These are phyloP conservation scores for Porpolomopsis calyptriformis DNA, from an alignment of 768 basidiomycete species.

Conservation along the genomic window DNA sequence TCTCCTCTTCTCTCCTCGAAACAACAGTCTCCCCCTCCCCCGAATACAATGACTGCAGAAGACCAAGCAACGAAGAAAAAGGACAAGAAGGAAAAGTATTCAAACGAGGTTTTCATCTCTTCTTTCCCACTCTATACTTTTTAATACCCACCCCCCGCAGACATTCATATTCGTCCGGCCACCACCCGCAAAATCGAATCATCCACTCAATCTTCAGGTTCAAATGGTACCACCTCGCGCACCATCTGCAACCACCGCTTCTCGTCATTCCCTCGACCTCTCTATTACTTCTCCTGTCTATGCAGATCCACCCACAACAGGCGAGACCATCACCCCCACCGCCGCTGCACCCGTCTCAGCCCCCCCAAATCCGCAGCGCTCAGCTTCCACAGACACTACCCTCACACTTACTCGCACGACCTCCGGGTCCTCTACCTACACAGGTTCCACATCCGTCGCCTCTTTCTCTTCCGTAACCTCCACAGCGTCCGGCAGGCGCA, in stretches of 20 bases:
- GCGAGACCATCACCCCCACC: slow-evolving; percentile 11
- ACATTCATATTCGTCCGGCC: slow-evolving; percentile 89
- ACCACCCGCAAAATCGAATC: slow-evolving; percentile 74
- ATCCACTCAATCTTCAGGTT: slow-evolving; percentile 83
- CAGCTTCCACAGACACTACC: background rate
- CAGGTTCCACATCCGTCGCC: slow-evolving; percentile 32
- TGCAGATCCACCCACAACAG: slow-evolving; percentile 14
- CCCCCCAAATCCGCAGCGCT: slow-evolving; percentile 8
- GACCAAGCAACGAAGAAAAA: slow-evolving; percentile 2
- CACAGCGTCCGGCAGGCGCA: slow-evolving; percentile 45
- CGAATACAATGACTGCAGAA: background rate
- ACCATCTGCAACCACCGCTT: slow-evolving; percentile 20
- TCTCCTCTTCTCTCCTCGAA: slow-evolving; percentile 4
- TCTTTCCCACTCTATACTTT: background rate
- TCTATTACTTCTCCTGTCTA: slow-evolving; percentile 19
- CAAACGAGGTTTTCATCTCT: slow-evolving; percentile 6
- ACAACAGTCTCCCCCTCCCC: too few relatives aligned
- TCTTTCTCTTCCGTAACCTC: slow-evolving; percentile 20
- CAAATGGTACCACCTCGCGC: slow-evolving; percentile 74
- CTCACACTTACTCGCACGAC: slow-evolving; percentile 31
- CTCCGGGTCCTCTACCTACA: slow-evolving; percentile 42
- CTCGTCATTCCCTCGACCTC: slow-evolving; percentile 36
- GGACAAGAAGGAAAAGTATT: slow-evolving; percentile 10
- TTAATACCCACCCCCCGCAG: slow-evolving; percentile 27
- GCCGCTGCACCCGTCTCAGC: too few relatives aligned